Percentiles rank a stretch among this genome's conserved stretches.
Evolutionary conservation across 1,284 basidiomycete genomes (phyloP).

Genomic region (Exobasidium cylindrosporum): DNA sequence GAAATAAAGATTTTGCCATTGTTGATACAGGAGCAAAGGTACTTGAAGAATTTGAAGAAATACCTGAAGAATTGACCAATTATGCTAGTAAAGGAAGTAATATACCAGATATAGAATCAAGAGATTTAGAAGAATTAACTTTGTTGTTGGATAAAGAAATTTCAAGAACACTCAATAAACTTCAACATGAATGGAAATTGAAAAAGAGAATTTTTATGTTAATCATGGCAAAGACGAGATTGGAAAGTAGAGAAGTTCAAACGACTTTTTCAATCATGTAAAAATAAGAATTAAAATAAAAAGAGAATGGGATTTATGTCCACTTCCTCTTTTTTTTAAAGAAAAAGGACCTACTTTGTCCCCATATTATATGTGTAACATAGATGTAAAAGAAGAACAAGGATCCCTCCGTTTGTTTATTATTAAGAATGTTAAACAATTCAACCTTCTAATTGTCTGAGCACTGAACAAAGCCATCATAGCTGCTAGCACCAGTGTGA

Average conservation of each 20-base stretch:
- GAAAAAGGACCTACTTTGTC: too few relatives aligned
- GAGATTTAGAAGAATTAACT: not conserved
- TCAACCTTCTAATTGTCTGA: conserved; percentile 10
- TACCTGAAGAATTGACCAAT: not conserved
- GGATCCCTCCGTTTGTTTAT: too few relatives aligned
- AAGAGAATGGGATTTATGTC: too few relatives aligned
- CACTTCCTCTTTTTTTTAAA: too few relatives aligned
- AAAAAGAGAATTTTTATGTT: not conserved
- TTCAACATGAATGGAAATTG: not conserved
- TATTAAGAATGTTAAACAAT: too few relatives aligned
- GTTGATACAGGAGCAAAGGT: not conserved
- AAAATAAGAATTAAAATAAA: not conserved
- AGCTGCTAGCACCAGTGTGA: not conserved
- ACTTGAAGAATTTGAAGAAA: not conserved
- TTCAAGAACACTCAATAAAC: not conserved
- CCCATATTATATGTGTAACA: too few relatives aligned
- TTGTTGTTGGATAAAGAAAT: not conserved
- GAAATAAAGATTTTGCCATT: not conserved
- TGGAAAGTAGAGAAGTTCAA: not conserved
- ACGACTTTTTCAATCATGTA: not conserved
- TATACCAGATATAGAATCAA: not conserved
- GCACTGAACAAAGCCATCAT: conserved; percentile 14
- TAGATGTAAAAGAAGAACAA: too few relatives aligned
- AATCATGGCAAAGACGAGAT: not conserved
- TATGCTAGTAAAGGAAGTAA: not conserved